Base-by-base conservation (phyloP, 2,329 filamentous ascomycete genomes). In the Ophiostoma pallidulum region DNA sequence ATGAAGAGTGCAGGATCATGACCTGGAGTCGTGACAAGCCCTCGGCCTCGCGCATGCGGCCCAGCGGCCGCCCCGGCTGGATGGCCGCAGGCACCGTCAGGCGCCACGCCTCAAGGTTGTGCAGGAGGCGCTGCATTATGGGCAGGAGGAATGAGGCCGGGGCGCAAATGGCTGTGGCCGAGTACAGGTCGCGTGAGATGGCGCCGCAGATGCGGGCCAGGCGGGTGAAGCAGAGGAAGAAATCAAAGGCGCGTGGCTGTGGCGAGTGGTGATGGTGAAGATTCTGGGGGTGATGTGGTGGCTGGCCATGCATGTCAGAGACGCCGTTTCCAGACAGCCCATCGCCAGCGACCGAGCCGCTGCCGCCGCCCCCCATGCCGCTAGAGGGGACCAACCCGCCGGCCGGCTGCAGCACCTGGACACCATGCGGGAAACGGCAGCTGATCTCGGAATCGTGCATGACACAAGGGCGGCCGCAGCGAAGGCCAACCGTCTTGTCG, bases 401-500 rank as follows among this genome's bases (percentile, higher is more conserved):
- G 8, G 8, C 14, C n/a, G n/a, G n/a, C n/a, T n/a, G n/a, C 24
- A 28, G 38, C 13, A 48, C 36, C 22, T 24, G 12, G 16, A 35
- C 40, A 14, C 41, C 33, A 10, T 26, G 47, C 19, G 47, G 47
- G 9, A 48, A 48, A 9, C 19, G 41, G 29, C 47, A 48, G 33
- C 40, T 41, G 16, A 47, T 41, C 26, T 50, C 48, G 35, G 28
- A 18, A 18, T 47, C 44, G 7, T 18, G n/a, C 1, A 47, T 13
- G 8, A 47, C 24, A 16, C 24, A 10, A 7, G 44, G 43, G n/a
- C 45, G 43, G 29, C 43, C 48, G 35, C 44, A 47, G 19, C 43
- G 39, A 20, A 50, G 40, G 13, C 35, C 41, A 5, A 50, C 41
- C n/a, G 45, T 43, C 35, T 50, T 47, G 44, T 47, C 48, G 33